Percentiles rank a stretch among this genome's conserved stretches.
Conservation (phyloP, 306 rosid genomes). For the Corylus heterophylla region DNA sequence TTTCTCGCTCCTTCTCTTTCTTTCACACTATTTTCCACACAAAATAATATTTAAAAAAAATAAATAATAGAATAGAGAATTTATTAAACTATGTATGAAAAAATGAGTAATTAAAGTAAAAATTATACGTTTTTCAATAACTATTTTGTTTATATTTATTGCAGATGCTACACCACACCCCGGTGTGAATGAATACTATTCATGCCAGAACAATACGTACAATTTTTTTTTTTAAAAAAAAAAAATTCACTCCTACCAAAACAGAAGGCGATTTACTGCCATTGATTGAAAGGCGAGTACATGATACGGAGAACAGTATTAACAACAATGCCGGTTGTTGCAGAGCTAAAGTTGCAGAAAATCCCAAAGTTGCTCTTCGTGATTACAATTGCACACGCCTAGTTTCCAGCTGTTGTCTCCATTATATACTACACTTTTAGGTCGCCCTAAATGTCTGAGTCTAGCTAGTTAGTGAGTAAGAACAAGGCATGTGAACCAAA, state of each 20-base stretch:
- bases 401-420: neutral
- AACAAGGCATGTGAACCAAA: constrained; percentile 23
- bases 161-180: too few relatives aligned
- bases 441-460: neutral
- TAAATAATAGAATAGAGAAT: too few relatives aligned
- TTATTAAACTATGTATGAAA: too few relatives aligned
- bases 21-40: too few relatives aligned
- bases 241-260: too few relatives aligned
- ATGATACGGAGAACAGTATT: constrained; percentile 14
- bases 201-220: too few relatives aligned
- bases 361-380: constrained; percentile 19
- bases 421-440: neutral
- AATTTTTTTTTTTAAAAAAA: neutral
- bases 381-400: neutral
- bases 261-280: neutral
- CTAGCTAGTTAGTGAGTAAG: neutral
- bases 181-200: too few relatives aligned
- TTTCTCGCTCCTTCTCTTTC: too few relatives aligned
- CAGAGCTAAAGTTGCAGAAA: constrained; percentile 16
- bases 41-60: too few relatives aligned
- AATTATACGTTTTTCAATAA: too few relatives aligned
- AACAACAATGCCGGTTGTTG: constrained; percentile 39
- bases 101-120: too few relatives aligned
- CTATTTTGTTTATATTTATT: too few relatives aligned
- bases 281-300: constrained; percentile 1